phyloP scores from a whole-genome alignment of 176 grass and related monocot species.

The Aegilops speltoides region DNA sequence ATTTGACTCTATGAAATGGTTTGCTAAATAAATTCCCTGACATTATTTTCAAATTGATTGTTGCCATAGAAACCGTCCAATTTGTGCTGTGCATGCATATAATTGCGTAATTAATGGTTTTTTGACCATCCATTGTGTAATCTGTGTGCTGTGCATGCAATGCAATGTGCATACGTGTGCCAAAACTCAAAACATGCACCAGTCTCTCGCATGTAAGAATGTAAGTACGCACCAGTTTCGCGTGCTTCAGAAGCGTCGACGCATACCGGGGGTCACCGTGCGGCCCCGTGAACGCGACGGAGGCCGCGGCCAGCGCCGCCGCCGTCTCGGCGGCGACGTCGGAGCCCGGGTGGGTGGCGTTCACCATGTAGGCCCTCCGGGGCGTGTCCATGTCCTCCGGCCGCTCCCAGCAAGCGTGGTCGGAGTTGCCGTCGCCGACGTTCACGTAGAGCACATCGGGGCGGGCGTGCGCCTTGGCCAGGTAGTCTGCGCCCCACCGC shows the following conservation, averaged over 20 bases:
- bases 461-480: conserved; percentile 47
- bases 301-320: conserved; percentile 54
- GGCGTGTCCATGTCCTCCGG: conserved; percentile 94
- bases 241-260: conserved; percentile 47
- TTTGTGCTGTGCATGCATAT: neutral
- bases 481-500: conserved; percentile 79
- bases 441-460: conserved; percentile 61
- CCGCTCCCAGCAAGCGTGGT: conserved; percentile 81
- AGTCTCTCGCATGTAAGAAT: neutral
- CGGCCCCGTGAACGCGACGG: conserved; percentile 34
- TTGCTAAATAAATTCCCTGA: neutral
- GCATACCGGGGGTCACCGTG: neutral
- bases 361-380: conserved; percentile 37
- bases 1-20: neutral
- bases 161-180: no score
- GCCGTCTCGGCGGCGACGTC: conserved; percentile 81
- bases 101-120: neutral
- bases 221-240: conserved; percentile 48
- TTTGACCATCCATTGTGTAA: no score
- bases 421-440: conserved; percentile 76
- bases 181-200: no score
- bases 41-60: neutral
- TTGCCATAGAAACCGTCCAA: neutral
- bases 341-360: conserved; percentile 43
- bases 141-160: no score